A percentile compares a stretch with the other conserved stretches of the same genome.
Evolutionary conservation across 2,329 filamentous ascomycete genomes (phyloP).

Genomic region (Aureobasidium vineae): DNA sequence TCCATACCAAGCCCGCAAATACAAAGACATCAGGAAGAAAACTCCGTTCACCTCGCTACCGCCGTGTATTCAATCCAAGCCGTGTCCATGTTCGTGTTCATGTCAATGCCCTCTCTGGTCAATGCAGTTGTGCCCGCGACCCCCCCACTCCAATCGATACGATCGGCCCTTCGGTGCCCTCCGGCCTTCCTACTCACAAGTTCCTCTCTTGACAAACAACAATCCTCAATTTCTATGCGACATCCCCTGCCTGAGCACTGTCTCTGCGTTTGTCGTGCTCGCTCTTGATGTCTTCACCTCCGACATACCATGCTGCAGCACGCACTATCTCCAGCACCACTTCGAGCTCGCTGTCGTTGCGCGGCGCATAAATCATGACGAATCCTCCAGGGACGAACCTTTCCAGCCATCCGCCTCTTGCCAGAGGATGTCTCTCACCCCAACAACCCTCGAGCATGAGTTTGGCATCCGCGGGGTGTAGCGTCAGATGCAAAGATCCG

Average conservation of each 20-base stretch:
- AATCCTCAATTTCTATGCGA: neutral
- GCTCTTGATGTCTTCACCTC: slow-evolving; percentile 38
- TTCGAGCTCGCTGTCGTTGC: slow-evolving; percentile 65
- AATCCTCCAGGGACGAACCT: slow-evolving; percentile 73
- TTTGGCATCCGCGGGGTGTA: slow-evolving; percentile 75
- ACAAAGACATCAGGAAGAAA: neutral
- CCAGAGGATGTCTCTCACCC: slow-evolving; percentile 68
- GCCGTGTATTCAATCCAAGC: neutral
- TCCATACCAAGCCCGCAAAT: slow-evolving; percentile 9
- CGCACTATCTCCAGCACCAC: slow-evolving; percentile 67
- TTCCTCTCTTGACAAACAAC: neutral
- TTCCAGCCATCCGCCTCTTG: slow-evolving; percentile 63
- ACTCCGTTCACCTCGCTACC: slow-evolving; percentile 21
- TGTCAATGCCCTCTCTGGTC: neutral
- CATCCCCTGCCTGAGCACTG: neutral
- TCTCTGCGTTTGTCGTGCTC: slow-evolving; percentile 28
- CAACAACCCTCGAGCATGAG: slow-evolving; percentile 72
- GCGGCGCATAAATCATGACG: slow-evolving; percentile 77
- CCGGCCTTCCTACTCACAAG: neutral
- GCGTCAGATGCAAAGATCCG: slow-evolving; percentile 72
- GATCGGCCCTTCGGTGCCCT: slow-evolving; percentile 3
- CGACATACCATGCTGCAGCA: slow-evolving; percentile 70
- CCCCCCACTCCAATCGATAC: too few species aligned
- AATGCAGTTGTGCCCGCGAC: neutral
- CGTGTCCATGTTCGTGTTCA: slow-evolving; percentile 2